These are phyloP conservation scores for Colletotrichum spaethianum DNA, from an alignment of 2,329 filamentous ascomycete genomes.

Conservation along the genomic window DNA sequence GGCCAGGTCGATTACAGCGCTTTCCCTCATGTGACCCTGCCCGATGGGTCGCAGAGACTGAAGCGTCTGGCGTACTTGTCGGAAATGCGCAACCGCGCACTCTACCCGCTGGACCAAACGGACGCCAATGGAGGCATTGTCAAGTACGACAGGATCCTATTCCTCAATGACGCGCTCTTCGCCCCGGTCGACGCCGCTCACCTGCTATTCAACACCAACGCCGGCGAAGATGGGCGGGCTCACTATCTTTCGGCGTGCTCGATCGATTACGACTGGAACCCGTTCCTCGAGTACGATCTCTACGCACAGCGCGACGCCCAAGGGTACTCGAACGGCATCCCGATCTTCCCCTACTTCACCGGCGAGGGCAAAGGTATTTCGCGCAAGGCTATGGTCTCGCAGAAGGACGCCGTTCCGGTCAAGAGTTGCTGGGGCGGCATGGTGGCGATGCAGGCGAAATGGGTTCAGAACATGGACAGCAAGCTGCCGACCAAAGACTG, in stretches of 20 bases:
- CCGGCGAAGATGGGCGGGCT: slow-evolving; percentile 63
- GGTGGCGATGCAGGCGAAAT: slow-evolving; percentile 74
- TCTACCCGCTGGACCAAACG: slow-evolving; percentile 72
- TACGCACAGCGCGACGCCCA: slow-evolving; percentile 79
- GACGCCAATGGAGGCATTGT: slow-evolving; percentile 50
- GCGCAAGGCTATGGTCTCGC: slow-evolving; percentile 73
- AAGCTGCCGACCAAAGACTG: slow-evolving; percentile 52
- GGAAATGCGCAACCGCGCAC: slow-evolving; percentile 78
- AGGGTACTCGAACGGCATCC: slow-evolving; percentile 73
- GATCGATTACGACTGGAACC: slow-evolving; percentile 75
- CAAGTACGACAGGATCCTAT: slow-evolving; percentile 71
- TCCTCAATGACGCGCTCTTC: slow-evolving; percentile 77
- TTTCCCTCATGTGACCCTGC: slow-evolving; percentile 72
- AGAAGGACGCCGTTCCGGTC: slow-evolving; percentile 76
- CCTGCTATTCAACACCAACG: slow-evolving; percentile 74
- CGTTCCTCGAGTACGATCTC: slow-evolving; percentile 80
- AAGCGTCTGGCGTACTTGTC: slow-evolving; percentile 83
- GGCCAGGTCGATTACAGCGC: slow-evolving; percentile 69
- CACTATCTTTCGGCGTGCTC: slow-evolving; percentile 79
- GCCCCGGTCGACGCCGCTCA: slow-evolving; percentile 66
- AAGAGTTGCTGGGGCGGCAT: slow-evolving; percentile 85
- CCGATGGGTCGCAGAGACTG: slow-evolving; percentile 73
- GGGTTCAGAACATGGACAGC: slow-evolving; percentile 63
- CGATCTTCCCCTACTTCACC: slow-evolving; percentile 79
- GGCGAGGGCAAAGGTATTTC: slow-evolving; percentile 65